Percentiles rank a stretch among this genome's conserved stretches.
These are phyloP conservation scores for Chlorella vulgaris DNA, from an alignment of 139 green algal species.

Conservation along the genomic window DNA sequence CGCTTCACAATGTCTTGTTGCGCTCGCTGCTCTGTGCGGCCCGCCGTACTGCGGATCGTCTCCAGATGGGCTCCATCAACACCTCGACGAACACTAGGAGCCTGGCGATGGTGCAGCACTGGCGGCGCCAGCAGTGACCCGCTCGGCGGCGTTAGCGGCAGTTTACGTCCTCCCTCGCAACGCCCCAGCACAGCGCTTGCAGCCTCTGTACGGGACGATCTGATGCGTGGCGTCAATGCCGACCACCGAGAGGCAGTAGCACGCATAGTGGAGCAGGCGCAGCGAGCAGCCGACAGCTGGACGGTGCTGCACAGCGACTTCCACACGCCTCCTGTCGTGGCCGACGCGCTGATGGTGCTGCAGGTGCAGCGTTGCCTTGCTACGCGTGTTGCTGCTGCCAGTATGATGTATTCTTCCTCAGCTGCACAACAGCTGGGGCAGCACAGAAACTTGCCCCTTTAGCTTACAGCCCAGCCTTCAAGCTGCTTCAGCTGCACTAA, in stretches of 20 bases:
- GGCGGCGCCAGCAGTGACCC: not conserved
- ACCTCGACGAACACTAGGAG: no score
- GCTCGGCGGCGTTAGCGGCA: not conserved
- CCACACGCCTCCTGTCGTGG: slow-evolving; percentile 58
- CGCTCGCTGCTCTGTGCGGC: not conserved
- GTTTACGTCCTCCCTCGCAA: no score
- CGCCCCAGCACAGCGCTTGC: not conserved
- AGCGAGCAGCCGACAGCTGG: slow-evolving; percentile 46
- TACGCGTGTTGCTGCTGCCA: not conserved
- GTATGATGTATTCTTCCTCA: not conserved
- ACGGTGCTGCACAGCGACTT: slow-evolving; percentile 49
- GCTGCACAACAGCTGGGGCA: not conserved
- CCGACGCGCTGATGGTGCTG: slow-evolving; percentile 49
- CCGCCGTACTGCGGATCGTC: not conserved
- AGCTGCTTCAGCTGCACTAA: no score
- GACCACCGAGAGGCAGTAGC: slow-evolving; percentile 61
- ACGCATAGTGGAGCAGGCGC: slow-evolving; percentile 67
- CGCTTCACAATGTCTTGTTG: not conserved
- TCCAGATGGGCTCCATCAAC: not conserved
- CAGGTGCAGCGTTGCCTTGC: not conserved
- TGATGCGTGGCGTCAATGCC: slow-evolving; percentile 42
- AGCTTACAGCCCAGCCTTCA: no score
- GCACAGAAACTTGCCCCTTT: no score
- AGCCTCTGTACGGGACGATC: slow-evolving; percentile 1
- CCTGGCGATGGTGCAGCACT: not conserved